These are phyloP conservation scores for Trichoderma koningii DNA, from an alignment of 2,329 filamentous ascomycete genomes.

Conservation along the genomic window DNA sequence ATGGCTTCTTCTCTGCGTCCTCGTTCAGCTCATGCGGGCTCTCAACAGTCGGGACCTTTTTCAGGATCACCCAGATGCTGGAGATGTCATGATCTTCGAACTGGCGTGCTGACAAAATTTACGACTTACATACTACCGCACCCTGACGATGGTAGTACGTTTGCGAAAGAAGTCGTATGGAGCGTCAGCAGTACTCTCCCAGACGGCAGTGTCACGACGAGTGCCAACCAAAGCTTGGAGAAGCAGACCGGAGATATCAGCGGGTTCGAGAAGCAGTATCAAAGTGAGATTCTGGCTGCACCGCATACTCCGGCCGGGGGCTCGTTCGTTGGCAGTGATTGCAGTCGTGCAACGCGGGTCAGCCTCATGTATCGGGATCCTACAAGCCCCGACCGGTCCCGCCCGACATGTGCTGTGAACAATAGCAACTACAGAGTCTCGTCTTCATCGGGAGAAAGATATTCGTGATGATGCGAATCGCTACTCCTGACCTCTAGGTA, in stretches of 20 bases:
- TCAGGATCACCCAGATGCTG: no score
- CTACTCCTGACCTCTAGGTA: background rate
- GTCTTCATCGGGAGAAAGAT: no score
- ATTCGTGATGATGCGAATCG: background rate
- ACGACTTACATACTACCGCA: no score
- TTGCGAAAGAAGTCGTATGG: no score
- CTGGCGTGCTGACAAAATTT: no score
- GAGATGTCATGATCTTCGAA: no score
- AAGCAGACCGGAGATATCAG: slow-evolving; percentile 2
- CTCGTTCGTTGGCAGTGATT: background rate
- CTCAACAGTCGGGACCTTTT: background rate
- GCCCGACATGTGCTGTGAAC: background rate
- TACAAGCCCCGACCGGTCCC: background rate
- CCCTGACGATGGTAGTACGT: no score
- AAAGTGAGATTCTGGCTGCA: background rate
- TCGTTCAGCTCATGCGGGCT: slow-evolving; percentile 7
- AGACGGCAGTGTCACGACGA: no score
- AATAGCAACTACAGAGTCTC: no score
- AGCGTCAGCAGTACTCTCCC: no score
- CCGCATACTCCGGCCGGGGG: background rate
- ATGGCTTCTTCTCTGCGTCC: background rate
- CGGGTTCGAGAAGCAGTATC: background rate
- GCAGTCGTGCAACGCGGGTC: slow-evolving; percentile 4
- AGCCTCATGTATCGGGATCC: slow-evolving; percentile 7
- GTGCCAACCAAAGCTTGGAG: background rate